Evolutionary conservation across 164 flowering plant species (phyloP), one percentile per base, ranked within the genome.

Genomic region (Vitis rupestris): DNA sequence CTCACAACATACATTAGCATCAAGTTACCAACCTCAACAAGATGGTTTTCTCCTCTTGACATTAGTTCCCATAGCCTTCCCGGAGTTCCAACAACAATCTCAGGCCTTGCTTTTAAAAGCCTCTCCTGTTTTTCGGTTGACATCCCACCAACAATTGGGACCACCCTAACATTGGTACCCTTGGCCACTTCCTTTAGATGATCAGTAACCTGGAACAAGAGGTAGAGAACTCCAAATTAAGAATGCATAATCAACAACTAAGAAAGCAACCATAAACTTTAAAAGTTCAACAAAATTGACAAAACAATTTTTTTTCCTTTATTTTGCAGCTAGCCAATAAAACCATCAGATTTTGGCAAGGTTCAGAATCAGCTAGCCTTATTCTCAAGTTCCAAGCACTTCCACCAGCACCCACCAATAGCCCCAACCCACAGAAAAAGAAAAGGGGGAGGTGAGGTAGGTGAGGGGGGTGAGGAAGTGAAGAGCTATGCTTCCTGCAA

Each of bases 51-150:
- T 72, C 99, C 97, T 37, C 88, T 84, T 4, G 96, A 91, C 97
- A 93, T 91, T 70, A 93, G 95, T 76, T 95, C 97, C 99, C 99
- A 95, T 60, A 95, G 84, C 77, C 99, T 85, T 67, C 98, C 98
- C 1, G 98, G 98, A 74, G 99, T 95, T 73, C 93, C 99, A 75
- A 95, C 94, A 78, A 95, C 67, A 70, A 95, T 84, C 75, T 93
- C 94, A 71, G 99, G 99, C 75, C 88, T 84, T 57, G 79, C 70
- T 80, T 79, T 93, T 70, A 95, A 56, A 70, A 93, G 93, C 73
- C 99, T 84, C 77, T 89, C 99, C 77, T 95, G 98, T 80, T 95
- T 95, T 70, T 91, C 92, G 8, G 87, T 73, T 61, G 92, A 90
- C 86, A 95, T 89, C 57, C 97, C 99, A 79, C 99, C 99, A 86